These are phyloP conservation scores for Amanita subjunquillea DNA, from an alignment of 768 basidiomycete species.

Conservation along the genomic window DNA sequence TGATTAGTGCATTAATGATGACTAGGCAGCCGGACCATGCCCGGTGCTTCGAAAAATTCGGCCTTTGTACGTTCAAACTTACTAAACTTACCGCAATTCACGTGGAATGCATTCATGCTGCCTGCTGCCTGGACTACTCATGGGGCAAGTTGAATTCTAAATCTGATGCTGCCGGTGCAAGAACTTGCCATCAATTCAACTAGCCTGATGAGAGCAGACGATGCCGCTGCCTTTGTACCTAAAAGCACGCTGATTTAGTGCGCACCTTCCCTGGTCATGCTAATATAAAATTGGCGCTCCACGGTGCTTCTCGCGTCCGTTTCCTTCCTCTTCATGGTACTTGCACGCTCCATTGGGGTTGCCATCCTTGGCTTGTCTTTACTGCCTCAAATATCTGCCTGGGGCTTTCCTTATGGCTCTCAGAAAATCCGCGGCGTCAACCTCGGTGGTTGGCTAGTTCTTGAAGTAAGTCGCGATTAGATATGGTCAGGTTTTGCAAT, in stretches of 20 bases:
- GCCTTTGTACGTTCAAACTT: no score
- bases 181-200: neutral
- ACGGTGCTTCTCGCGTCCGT: no score
- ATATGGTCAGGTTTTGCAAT: constrained; percentile 4
- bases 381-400: constrained; percentile 15
- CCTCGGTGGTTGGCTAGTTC: constrained; percentile 52
- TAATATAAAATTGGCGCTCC: neutral
- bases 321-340: constrained; percentile 6
- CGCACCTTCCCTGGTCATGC: neutral
- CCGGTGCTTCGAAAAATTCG: no score
- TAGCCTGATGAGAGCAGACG: neutral
- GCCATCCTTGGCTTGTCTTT: constrained; percentile 10
- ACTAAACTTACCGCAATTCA: no score
- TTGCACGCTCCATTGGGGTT: constrained; percentile 9
- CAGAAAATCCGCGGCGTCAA: constrained; percentile 76
- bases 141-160: neutral
- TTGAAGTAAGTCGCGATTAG: constrained; percentile 23
- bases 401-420: constrained; percentile 64
- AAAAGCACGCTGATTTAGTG: constrained; percentile 3
- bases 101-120: no score
- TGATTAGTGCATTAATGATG: no score
- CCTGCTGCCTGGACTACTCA: neutral
- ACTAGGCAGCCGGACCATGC: no score
- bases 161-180: neutral
- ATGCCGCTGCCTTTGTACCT: constrained; percentile 4